These are phyloP conservation scores for Termitomyces sp. DNA, from an alignment of 768 basidiomycete genomes.

Conservation along the genomic window DNA sequence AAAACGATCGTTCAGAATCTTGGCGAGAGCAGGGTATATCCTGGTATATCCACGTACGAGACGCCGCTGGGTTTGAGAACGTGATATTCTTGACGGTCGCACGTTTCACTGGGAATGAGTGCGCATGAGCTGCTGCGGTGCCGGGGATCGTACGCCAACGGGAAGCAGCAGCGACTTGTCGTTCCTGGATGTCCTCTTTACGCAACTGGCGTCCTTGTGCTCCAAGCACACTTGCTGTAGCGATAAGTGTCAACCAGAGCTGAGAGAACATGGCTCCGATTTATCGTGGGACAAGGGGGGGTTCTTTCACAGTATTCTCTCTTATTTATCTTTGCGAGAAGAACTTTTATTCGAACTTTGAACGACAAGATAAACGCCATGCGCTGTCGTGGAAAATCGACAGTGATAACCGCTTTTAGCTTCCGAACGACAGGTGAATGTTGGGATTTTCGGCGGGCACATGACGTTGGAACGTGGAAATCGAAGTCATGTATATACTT, in stretches of 20 bases:
- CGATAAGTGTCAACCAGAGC: conserved; percentile 14
- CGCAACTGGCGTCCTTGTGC: conserved; percentile 27
- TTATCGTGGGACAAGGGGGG: background rate
- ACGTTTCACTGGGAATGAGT: conserved; percentile 11
- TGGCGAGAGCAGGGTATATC: background rate
- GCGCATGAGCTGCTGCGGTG: conserved; percentile 6
- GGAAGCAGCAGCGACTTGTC: conserved; percentile 44
- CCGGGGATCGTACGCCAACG: conserved; percentile 22
- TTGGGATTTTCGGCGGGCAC: background rate
- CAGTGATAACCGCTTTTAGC: background rate
- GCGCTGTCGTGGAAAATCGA: background rate
- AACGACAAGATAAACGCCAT: background rate
- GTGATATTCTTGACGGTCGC: conserved; percentile 54
- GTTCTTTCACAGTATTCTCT: background rate
- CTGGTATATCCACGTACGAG: conserved; percentile 34
- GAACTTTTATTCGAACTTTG: background rate
- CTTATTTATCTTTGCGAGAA: background rate
- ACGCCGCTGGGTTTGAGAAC: conserved; percentile 65
- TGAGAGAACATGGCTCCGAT: conserved; percentile 10
- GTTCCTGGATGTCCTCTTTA: conserved; percentile 38
- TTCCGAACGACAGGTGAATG: background rate
- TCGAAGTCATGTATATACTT: background rate
- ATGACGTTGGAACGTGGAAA: background rate
- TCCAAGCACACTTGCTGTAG: conserved; percentile 11
- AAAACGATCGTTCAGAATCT: background rate